Conservation (phyloP, 2,329 filamentous ascomycete species). For the Fusarium sp. region DNA sequence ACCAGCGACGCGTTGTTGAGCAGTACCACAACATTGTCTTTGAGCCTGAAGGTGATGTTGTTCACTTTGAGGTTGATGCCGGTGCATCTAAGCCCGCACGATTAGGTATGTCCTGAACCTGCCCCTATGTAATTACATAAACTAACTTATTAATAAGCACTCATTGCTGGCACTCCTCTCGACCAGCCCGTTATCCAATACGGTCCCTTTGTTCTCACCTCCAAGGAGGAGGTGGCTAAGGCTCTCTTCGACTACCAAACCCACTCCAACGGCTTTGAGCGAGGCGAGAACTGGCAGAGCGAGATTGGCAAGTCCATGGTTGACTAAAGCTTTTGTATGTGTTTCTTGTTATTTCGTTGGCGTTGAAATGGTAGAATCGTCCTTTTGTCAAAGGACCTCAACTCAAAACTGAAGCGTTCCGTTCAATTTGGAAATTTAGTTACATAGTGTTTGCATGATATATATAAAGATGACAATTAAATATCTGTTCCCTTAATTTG, state of each 20-base stretch:
- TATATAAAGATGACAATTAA: background rate
- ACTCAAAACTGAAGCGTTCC: constrained; percentile 10
- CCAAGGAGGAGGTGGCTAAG: constrained; percentile 78
- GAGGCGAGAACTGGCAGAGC: constrained; percentile 81
- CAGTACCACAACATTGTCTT: constrained; percentile 93
- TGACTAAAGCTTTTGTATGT: constrained; percentile 40
- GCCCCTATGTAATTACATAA: background rate
- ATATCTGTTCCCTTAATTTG: background rate
- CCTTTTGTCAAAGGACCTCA: background rate
- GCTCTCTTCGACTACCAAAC: constrained; percentile 81
- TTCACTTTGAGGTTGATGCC: constrained; percentile 76
- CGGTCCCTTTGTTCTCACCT: constrained; percentile 83
- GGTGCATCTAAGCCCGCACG: constrained; percentile 68
- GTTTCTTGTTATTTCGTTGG: background rate
- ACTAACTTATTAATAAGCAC: constrained; percentile 53
- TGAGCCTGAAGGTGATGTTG: constrained; percentile 78
- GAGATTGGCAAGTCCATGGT: constrained; percentile 86
- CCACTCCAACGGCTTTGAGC: constrained; percentile 81
- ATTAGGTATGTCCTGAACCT: constrained; percentile 49
- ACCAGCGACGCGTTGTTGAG: constrained; percentile 64
- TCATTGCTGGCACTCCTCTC: constrained; percentile 82
- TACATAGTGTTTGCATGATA: background rate
- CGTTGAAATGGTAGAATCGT: constrained; percentile 24
- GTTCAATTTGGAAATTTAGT: background rate
- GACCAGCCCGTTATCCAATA: constrained; percentile 87